phyloP scores from a whole-genome alignment of 1,139 yeast genomes.

The Saccharomycopsis hybrid region DNA sequence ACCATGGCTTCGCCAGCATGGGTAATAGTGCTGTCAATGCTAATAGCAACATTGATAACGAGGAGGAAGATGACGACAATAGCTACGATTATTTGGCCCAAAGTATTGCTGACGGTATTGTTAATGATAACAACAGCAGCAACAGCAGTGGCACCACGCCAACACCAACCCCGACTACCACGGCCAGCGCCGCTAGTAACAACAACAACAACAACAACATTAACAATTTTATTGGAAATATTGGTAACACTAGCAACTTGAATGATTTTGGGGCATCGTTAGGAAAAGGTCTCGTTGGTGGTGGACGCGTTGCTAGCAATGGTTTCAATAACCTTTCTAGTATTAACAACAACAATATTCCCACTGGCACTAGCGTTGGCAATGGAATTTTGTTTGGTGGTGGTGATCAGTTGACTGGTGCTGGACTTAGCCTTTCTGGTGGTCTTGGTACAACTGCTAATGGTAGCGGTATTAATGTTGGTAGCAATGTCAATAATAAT shows the following conservation, averaged over 20 bases:
- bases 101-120: background rate
- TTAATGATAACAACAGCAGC: background rate
- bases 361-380: no score
- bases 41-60: background rate
- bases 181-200: background rate
- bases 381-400: background rate
- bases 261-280: background rate
- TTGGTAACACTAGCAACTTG: background rate
- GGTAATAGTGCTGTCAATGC: background rate
- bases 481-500: background rate
- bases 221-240: background rate
- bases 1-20: background rate
- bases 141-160: background rate
- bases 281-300: background rate
- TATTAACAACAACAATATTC: background rate
- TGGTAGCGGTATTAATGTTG: background rate
- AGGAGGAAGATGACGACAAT: no score
- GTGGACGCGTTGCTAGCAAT: background rate
- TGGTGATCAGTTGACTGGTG: background rate
- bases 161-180: background rate
- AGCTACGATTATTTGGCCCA: background rate
- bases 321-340: background rate
- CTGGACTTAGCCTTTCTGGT: background rate
- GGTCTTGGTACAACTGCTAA: background rate
- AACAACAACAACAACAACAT: background rate